Base-by-base conservation (phyloP, 441 rosid species). In the Gossypium gossypioides region DNA sequence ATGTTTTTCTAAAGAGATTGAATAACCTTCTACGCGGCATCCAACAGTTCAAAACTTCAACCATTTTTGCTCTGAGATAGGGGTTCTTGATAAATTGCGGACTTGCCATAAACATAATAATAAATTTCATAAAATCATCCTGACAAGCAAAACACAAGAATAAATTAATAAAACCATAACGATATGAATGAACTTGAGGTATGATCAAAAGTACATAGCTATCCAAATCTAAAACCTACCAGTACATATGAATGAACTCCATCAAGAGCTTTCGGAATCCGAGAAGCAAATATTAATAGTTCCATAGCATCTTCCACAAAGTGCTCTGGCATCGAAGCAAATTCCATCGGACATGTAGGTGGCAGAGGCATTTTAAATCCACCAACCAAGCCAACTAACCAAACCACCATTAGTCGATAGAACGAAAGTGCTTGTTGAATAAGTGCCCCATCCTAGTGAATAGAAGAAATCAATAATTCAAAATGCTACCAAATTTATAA, bases 241-340 rank as follows among this genome's bases (percentile, higher is more conserved):
- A 96, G 81, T 22, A 75, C 6, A 3, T 25, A 25, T 25, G 29
- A 25, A 25, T 25, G 4, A 56, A 91, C 81, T 44, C 98, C 96
- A 76, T 93, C 96, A 85, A 96, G 84, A 64, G 90, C 93, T 83
- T 78, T 93, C 71, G 97, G 96, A 66, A 96, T 93, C 73, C 94
- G 85, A 3, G 97, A 93, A 75, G 97, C 96, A 85, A 87, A 92
- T 75, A 91, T 89, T 72, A 96, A 87, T 77, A 96, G 80, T 78
- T 96, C 99, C 97, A 89, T 87, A 4, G 97, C 96, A 86, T 96
- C 99, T 84, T 96, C 99, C 75, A 90, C 87, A 84, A 96, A 96
- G 86, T 96, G 98, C 88, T 96, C 97, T 24, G 99, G 99, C 97
- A 93, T 82, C 74, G 86, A 87, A n/a, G 98, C 92, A 83, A 96